phyloP scores from a whole-genome alignment of 1,139 yeast species.

The Pichia cactophila region DNA sequence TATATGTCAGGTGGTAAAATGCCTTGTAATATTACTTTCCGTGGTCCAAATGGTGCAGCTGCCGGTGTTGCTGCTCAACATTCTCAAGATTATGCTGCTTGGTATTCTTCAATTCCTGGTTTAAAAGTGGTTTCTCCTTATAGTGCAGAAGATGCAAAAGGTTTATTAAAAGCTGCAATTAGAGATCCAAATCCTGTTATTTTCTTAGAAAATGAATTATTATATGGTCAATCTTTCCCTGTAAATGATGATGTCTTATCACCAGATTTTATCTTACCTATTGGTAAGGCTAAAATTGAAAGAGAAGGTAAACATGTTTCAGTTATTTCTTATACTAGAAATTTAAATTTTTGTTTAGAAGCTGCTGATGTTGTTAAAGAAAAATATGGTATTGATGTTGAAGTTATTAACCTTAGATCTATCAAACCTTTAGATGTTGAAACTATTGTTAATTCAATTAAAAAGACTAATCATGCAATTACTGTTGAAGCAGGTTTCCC shows the following conservation, averaged over 20 bases:
- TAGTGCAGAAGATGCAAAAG: slow-evolving; percentile 94
- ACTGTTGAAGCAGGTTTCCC: slow-evolving; percentile 98
- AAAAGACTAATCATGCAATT: slow-evolving; percentile 94
- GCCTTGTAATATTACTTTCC: slow-evolving; percentile 92
- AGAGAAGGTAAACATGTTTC: slow-evolving; percentile 87
- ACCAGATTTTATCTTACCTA: slow-evolving; percentile 84
- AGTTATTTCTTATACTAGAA: slow-evolving; percentile 85
- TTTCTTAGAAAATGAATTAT: slow-evolving; percentile 89
- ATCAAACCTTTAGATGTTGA: slow-evolving; percentile 94
- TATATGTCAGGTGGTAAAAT: slow-evolving; percentile 99
- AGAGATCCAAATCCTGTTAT: slow-evolving; percentile 98
- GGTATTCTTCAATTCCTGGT: slow-evolving; percentile 99
- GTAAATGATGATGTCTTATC: slow-evolving; percentile 84
- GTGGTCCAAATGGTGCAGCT: slow-evolving; percentile 99
- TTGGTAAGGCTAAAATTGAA: slow-evolving; percentile 95
- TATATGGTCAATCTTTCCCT: slow-evolving; percentile 88
- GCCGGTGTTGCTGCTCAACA: slow-evolving; percentile 99
- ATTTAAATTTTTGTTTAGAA: slow-evolving; percentile 74
- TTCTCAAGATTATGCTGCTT: slow-evolving; percentile 94
- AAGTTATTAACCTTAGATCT: slow-evolving; percentile 91
- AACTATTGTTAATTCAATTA: slow-evolving; percentile 77
- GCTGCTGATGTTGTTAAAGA: slow-evolving; percentile 85
- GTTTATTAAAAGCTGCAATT: slow-evolving; percentile 89
- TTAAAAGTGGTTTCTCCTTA: slow-evolving; percentile 93
- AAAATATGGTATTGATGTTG: slow-evolving; percentile 83